Evolutionary conservation across 768 basidiomycete genomes (phyloP), one percentile per base, ranked within the genome.

Genomic region (Trametes punicea): DNA sequence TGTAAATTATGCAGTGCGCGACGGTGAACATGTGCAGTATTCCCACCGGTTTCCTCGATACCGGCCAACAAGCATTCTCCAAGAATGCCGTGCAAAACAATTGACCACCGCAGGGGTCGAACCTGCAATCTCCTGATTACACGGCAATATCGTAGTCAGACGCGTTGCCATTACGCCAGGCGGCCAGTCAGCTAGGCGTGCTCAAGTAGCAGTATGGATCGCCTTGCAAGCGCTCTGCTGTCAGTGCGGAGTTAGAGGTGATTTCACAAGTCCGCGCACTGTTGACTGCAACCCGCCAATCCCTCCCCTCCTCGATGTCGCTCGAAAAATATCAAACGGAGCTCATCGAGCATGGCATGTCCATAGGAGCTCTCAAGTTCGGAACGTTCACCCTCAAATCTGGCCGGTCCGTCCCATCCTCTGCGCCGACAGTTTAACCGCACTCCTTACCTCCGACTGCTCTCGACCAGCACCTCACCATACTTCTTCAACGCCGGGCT

Each of bases 401-500:
- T 30, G 97, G 96, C 61, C 84, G 94, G 91, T 93, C 69, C 62
- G 87, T 73, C 49, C 46, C 30, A 33, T 46, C 55, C 51, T 40
- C 23, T 39, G 16, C 26, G 26, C 50, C 46, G 40, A 31, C n/a
- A 41, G 11, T 51, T 55, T 30, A 55, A 53, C 41, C 57, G 27
- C 18, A n/a, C 49, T 25, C 26, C 51, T 60, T 33, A 60, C 53
- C 46, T 54, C 10, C 42, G n/a, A 55, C 20, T 51, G 5, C 20
- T 31, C 11, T 41, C 38, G 20, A 25, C 2, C 71, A 91, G 92
- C 36, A 74, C 80, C 51, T 99, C 96, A 7, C 97, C 96, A 1
- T 98, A 98, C 74, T 99, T 98, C 71, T 94, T 98, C 79, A 98
- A 98, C 66, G 93, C 94, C 2, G 92, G 92, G 10, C 80, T 93